Evolutionary conservation across 805 yeast genomes (phyloP), one percentile per base, ranked within the genome.

Genomic region (Barnettozyma wickerhamii): DNA sequence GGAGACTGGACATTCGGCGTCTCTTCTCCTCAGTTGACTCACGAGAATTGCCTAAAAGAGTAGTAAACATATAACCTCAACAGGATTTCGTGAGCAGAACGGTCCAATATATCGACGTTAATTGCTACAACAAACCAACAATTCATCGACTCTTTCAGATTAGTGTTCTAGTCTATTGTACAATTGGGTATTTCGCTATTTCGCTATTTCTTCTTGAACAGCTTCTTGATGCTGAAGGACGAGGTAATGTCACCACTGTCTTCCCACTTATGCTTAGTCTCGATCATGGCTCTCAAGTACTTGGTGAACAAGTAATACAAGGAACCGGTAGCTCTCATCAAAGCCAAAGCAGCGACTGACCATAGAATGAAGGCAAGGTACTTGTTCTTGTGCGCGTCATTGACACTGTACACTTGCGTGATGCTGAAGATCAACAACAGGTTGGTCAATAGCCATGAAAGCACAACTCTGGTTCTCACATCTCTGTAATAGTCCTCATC

Each of bases 391-490:
- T 70, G 66, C 19, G 81, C 75, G 30, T 84, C 75, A 38, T 79
- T 81, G 3, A 90, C 75, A 7, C 72, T 67, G 55, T 81, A 90
- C 15, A 89, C 82, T 62, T 91, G 95, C 13, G 90, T 76, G 63
- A 93, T 82, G 7, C 93, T 78, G 90, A 91, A 83, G 33, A 88
- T 81, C 51, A 93, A 70, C 19, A 90, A 66, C 55, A 88, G 66
- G 60, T 93, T 93, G 20, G 84, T 69, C 35, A 90, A 71, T 72
- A 93, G 75, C 99, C 99, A 93, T n/a, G 79, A 65, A 55, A 93
- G 74, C n/a, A 93, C 99, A 38, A 93, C 96, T 50, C 93, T 75
- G 1, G 99, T 87, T 66, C 99, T 80, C 18, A 93, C 84, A 59
- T 91, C 95, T 58, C 96, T 79, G 58, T 93, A 95, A 60, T 93